phyloP scores from a whole-genome alignment of 2,329 filamentous ascomycete species.

The Chrysoporthe austroafricana region DNA sequence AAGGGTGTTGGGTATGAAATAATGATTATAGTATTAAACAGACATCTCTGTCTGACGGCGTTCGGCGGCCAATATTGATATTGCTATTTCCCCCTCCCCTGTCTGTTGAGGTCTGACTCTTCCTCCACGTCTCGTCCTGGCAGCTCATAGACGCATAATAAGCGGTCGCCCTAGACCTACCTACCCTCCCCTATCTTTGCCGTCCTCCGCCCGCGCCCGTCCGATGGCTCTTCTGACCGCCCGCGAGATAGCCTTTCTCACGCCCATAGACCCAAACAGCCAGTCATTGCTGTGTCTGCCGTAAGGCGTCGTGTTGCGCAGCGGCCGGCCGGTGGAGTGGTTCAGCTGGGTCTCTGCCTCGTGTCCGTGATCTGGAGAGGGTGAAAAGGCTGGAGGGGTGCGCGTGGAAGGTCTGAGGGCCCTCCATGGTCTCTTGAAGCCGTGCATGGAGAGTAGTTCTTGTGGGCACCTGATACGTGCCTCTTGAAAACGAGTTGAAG shows the following conservation, averaged over 20 bases:
- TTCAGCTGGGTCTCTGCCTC: conserved; percentile 4
- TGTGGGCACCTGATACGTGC: background rate
- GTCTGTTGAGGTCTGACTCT: background rate
- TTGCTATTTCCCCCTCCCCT: background rate
- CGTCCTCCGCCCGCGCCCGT: background rate
- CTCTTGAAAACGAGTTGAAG: too few relatives aligned
- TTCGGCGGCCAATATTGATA: background rate
- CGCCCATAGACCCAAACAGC: conserved; percentile 26
- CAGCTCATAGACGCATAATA: background rate
- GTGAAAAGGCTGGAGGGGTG: background rate
- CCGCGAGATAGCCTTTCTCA: conserved; percentile 25
- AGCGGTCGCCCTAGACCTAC: too few relatives aligned
- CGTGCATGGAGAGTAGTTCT: conserved; percentile 14
- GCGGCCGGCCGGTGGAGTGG: conserved; percentile 17
- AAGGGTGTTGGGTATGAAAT: background rate
- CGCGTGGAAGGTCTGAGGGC: conserved; percentile 7
- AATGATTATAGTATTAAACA: background rate
- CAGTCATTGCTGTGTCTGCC: conserved; percentile 28
- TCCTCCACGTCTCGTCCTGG: background rate
- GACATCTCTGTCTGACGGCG: background rate
- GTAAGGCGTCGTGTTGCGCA: conserved; percentile 25
- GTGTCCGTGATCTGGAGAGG: background rate
- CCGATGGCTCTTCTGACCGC: conserved; percentile 18
- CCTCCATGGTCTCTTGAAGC: conserved; percentile 16
- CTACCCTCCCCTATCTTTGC: background rate